Evolutionary conservation across 352 stramenopile species (phyloP), one percentile per base, ranked within the genome.

Genomic region (Globisporangium mamillatum): DNA sequence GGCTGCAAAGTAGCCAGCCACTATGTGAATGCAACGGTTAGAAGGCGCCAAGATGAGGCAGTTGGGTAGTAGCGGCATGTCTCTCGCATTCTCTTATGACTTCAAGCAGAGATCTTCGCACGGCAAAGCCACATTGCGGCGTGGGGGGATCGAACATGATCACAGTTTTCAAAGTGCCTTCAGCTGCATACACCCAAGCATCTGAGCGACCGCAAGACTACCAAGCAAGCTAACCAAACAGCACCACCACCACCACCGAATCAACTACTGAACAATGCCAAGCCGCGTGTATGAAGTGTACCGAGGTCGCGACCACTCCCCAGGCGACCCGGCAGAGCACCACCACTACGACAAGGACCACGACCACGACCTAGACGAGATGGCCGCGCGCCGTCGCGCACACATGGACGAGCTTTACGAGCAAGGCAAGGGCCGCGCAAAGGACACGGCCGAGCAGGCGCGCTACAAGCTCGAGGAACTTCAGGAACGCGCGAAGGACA

Each of bases 401-500:
- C 58, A 61, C 36, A 50, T 63, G 36, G 60, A 68, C 3, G 66
- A 71, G 38, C 34, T 64, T 32, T 62, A 64, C 7, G 52, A 56
- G 22, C 38, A 64, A 9, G 66, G 58, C 9, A 63, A 63, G 32
- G 44, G 25, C 2, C 66, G 52, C 5, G 66, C 29, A 7, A 12
- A 22, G 10, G 64, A 69, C 14, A 52, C 56, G 18, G 54, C 54
- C 0, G 63, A 63, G 12, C 54, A 61, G 18, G 34, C 63, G 34
- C 63, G 68, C 53, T 65, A 66, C 44, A 82, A 75, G 29, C 32
- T 80, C 10, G 76, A 81, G 18, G 73, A 84, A 22, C 64, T 84
- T 7, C 72, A 82, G 44, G 55, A 59, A 7, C 54, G 44, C 61
- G 55, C n/a, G 16, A 46, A 25, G 4, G 53, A 59, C 36, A 44